Base-by-base conservation (phyloP, 2,329 filamentous ascomycete species). In the Sporothrix pseudoabietina region DNA sequence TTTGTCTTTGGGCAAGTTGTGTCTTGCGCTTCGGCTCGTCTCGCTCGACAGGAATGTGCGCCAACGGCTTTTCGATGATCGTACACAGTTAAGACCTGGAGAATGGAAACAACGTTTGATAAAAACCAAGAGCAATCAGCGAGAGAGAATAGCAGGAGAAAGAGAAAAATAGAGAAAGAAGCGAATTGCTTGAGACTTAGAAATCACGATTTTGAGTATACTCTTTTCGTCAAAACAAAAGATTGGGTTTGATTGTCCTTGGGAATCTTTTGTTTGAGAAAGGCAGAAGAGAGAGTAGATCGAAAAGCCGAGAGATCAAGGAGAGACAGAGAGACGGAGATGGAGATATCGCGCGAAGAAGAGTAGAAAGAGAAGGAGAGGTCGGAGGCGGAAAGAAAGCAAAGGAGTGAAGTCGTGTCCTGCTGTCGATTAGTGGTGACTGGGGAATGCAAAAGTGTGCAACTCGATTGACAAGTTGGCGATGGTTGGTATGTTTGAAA, bases 1-100 rank as follows among this genome's bases (percentile, higher is more conserved):
- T 49, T 54, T 49, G 12, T 26, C 44, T 49, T 47, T 14, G 16
- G n/a, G 22, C 59, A 44, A 41, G 39, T 30, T 47, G 10, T 69
- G 66, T 32, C 47, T 66, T 59, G 49, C 61, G 68, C 14, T 69
- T 61, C 71, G 73, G 73, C 35, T 70, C 52, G 71, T 22, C n/a
- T 63, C 44, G 65, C 44, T 66, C 41, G 71, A 61, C 54, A 69
- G 71, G 71, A 72, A 72, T 72, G 71, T 30, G 47, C 30, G 70
- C 57, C 70, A 71, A 71, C 70, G 44, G 70, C 7, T 35, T 44
- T 65, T 66, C 49, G 52, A 10, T 30, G 26, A 69, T 52, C 44
- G 44, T 35, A 8, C 44, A 66, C 22, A 49, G 47, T 12, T 44
- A 6, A 12, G 30, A 55, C 26, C 39, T 59, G 69, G 26, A 63